Percentiles rank a stretch among this genome's conserved stretches.
phyloP scores from a whole-genome alignment of 164 flowering plant species.

The Akebia trifoliata region DNA sequence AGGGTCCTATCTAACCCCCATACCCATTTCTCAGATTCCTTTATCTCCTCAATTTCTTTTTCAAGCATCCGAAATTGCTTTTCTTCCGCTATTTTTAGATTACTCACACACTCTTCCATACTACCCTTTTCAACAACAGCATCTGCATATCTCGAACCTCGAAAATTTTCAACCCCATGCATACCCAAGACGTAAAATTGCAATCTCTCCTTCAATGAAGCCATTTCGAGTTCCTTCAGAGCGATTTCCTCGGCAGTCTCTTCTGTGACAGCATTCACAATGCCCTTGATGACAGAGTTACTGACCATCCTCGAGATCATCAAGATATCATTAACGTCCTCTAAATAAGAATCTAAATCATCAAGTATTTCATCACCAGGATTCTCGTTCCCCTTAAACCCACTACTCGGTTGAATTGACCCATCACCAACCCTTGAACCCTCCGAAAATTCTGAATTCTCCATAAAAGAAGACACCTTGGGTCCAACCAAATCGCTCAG shows the following conservation, averaged over 20 bases:
- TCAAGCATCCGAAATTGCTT: constrained; percentile 40
- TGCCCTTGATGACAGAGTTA: constrained; percentile 71
- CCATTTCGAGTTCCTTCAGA: constrained; percentile 50
- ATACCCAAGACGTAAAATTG: constrained; percentile 20
- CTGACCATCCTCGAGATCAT: constrained; percentile 79
- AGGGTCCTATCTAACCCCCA: constrained; percentile 32
- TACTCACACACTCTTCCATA: constrained; percentile 23
- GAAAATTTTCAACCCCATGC: constrained; percentile 11
- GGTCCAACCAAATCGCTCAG: background rate
- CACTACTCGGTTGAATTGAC: constrained; percentile 7
- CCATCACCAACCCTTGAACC: constrained; percentile 10
- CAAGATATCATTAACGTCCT: constrained; percentile 60
- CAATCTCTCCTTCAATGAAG: constrained; percentile 35
- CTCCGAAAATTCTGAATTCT: constrained; percentile 10
- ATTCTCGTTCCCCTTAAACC: constrained; percentile 31
- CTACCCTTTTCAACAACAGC: constrained; percentile 17
- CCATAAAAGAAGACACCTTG: background rate
- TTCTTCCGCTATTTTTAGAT: constrained; percentile 26
- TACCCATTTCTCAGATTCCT: constrained; percentile 27
- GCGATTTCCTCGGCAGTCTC: constrained; percentile 60
- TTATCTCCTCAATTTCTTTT: constrained; percentile 29
- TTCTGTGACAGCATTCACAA: constrained; percentile 64
- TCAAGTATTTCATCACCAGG: constrained; percentile 40
- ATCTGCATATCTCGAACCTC: constrained; percentile 10
- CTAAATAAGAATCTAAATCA: constrained; percentile 65